Percentiles rank a stretch among this genome's conserved stretches.
phyloP scores from a whole-genome alignment of 345 rosid genomes.

The Melastoma malabathricum region DNA sequence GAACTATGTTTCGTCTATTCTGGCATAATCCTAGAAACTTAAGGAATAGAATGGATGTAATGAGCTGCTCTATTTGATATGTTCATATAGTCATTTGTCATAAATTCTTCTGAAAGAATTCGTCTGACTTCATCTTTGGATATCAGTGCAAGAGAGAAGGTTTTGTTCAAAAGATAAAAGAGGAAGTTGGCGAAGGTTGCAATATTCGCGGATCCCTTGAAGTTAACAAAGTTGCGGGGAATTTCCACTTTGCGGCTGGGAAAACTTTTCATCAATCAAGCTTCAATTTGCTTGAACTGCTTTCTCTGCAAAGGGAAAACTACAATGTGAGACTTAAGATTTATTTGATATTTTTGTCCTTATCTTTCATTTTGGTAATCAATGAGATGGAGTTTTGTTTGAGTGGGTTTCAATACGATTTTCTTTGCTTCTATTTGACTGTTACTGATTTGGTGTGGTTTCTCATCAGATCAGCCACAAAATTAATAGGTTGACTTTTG shows the following conservation, averaged over 20 bases:
- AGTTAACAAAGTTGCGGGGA: conserved; percentile 89
- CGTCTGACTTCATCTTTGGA: background rate
- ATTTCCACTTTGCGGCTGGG: conserved; percentile 71
- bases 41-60: too few relatives aligned
- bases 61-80: background rate
- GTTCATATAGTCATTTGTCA: background rate
- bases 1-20: background rate
- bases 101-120: background rate
- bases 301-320: conserved; percentile 49
- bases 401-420: background rate
- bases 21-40: too few relatives aligned
- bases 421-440: background rate
- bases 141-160: conserved; percentile 85
- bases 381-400: background rate
- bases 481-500: conserved; percentile 59
- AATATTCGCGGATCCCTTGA: conserved; percentile 69
- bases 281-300: conserved; percentile 51
- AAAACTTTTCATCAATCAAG: conserved; percentile 73
- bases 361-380: conserved; percentile 1
- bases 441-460: conserved; percentile 1
- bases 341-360: conserved; percentile 1
- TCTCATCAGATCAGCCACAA: conserved; percentile 59
- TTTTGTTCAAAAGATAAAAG: conserved; percentile 61
- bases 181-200: conserved; percentile 90
- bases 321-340: conserved; percentile 45